These are phyloP conservation scores for Plasmodium cynomolgi DNA, from an alignment of 169 alveolate genomes.

Conservation along the genomic window DNA sequence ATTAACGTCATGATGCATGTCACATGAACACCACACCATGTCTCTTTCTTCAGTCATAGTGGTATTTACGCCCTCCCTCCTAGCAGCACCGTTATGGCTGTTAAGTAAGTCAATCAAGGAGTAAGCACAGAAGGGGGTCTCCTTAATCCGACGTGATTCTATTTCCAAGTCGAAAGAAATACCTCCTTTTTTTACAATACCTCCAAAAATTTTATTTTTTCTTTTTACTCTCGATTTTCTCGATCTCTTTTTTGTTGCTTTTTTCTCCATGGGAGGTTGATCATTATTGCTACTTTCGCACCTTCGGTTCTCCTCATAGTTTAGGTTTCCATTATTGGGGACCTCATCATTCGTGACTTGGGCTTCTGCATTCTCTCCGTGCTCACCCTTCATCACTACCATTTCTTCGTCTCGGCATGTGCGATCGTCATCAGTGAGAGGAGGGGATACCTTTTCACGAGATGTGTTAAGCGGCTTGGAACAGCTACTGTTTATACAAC, in stretches of 20 bases:
- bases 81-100: background rate
- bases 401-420: background rate
- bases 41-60: background rate
- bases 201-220: conserved; percentile 40
- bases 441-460: background rate
- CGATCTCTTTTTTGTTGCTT: background rate
- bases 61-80: background rate
- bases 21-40: conserved; percentile 5
- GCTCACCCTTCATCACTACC: background rate
- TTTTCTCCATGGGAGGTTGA: background rate
- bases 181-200: conserved; percentile 39
- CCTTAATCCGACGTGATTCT: conserved; percentile 37
- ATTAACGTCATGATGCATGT: conserved; percentile 8
- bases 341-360: background rate
- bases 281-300: background rate
- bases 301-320: background rate
- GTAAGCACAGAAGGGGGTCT: conserved; percentile 44
- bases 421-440: background rate
- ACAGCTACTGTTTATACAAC: too few species aligned
- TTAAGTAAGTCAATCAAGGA: conserved; percentile 19
- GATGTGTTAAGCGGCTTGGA: background rate
- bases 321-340: background rate
- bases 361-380: background rate
- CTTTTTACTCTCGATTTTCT: background rate
- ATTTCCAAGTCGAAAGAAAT: conserved; percentile 15